Evolutionary conservation across 2,329 filamentous ascomycete species (phyloP).

Genomic region (Colletotrichum sidae): DNA sequence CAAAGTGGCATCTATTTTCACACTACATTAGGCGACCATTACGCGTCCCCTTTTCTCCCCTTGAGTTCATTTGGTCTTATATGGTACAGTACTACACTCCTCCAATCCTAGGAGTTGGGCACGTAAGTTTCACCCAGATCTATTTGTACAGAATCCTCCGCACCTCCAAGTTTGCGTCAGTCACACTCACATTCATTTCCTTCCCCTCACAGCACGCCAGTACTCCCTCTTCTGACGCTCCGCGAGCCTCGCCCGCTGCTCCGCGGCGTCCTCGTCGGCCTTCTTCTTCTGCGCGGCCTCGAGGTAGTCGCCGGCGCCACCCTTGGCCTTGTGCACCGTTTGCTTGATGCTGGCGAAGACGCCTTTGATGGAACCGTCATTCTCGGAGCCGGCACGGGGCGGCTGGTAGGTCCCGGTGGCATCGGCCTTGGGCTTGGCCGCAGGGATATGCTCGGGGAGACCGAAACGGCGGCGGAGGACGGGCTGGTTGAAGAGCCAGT

Average conservation of each 20-base stretch:
- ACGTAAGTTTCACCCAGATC: too few relatives aligned
- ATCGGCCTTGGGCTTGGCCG: conserved; percentile 36
- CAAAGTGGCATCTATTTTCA: too few relatives aligned
- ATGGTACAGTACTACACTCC: conserved; percentile 18
- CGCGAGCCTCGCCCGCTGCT: too few relatives aligned
- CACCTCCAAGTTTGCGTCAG: too few relatives aligned
- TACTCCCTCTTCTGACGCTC: not conserved
- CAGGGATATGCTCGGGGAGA: conserved; percentile 48
- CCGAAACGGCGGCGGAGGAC: conserved; percentile 51
- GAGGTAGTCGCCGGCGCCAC: conserved; percentile 45
- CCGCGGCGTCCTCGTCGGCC: not conserved
- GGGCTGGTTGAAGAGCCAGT: conserved; percentile 52
- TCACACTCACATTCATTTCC: too few relatives aligned
- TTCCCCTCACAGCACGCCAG: not conserved
- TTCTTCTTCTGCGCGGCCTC: conserved; percentile 47
- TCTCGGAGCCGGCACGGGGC: conserved; percentile 11
- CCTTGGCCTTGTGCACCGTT: conserved; percentile 49
- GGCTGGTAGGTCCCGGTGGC: conserved; percentile 46
- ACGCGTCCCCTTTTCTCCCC: conserved; percentile 2
- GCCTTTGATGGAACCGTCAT: conserved; percentile 46
- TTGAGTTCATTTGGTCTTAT: conserved; percentile 1
- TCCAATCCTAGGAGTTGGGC: too few relatives aligned
- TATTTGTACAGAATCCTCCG: not conserved
- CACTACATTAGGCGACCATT: not conserved
- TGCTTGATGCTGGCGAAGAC: conserved; percentile 51